Base-by-base conservation (phyloP, 108 stramenopile species). In the Fragilariopsis cylindrus region DNA sequence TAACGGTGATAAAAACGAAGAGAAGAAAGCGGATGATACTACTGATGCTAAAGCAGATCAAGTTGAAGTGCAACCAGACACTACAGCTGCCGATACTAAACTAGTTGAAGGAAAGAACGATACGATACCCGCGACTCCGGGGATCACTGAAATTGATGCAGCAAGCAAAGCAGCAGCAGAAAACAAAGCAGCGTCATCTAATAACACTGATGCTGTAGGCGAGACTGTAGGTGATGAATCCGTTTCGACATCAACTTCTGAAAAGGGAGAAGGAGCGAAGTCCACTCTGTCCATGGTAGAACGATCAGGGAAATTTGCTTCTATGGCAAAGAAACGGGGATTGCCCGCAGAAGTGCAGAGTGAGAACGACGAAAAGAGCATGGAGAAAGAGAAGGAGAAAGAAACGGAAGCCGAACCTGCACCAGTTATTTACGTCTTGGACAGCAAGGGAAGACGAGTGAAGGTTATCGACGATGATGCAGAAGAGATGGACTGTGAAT, bases 401-500 rank as follows among this genome's bases (percentile, higher is more conserved):
- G 50, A 72, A 54, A 79, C 79, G 45, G 73, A 84, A 67, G 67
- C 57, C 47, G 78, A 85, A 48, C 63, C 73, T 9, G 46, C 13
- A 5, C 50, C 58, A 9, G 65, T 62, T 48, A 69, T 88, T 8
- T 87, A 85, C 50, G 87, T 88, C 39, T 88, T 79, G 60, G 92
- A 96, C 76, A 93, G 91, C 70, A 89, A 91, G 57, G 95, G 95
- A 7, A 81, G 91, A 47, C 77, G 79, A 49, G 90, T 89, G 52
- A 95, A 90, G 81, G 92, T 95, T 19, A 81, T 93, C 11, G 96
- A 92, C 70, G 96, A 93, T 58, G 96, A 94, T 47, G 82, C 74
- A 8, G 96, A 92, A 75, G 90, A 95, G 62, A 72, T 94, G 82
- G 94, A 93, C 68, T 96, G 95, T 71, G 95, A 94, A 74, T 92